Conservation (phyloP, 2,329 filamentous ascomycete species). For the Polychaeton citri region DNA sequence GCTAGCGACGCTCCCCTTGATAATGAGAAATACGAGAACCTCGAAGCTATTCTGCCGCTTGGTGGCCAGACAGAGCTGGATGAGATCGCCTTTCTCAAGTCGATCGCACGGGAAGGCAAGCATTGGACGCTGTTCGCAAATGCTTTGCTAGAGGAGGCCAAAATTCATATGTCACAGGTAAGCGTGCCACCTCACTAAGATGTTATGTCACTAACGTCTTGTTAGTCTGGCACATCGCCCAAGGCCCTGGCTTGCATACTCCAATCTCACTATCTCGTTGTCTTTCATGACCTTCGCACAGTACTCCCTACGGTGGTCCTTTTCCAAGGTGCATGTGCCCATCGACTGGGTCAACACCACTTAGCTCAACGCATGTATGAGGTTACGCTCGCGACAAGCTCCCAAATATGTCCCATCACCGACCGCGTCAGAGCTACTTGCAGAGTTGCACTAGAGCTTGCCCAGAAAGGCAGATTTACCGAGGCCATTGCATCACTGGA, state of each 20-base stretch:
- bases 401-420: constrained; percentile 45
- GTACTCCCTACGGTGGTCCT: constrained; percentile 64
- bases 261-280: constrained; percentile 69
- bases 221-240: constrained; percentile 17
- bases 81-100: constrained; percentile 68
- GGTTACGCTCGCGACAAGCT: neutral
- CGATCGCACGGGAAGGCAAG: constrained; percentile 71
- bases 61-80: constrained; percentile 47
- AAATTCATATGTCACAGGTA: constrained; percentile 61
- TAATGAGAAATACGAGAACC: constrained; percentile 5
- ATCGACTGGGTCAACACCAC: neutral
- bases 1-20: constrained; percentile 3
- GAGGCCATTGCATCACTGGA: constrained; percentile 51
- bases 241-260: constrained; percentile 62
- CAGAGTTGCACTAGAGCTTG: constrained; percentile 53
- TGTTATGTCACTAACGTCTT: neutral
- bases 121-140: constrained; percentile 79
- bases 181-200: constrained; percentile 29
- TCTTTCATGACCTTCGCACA: constrained; percentile 60
- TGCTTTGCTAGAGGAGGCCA: constrained; percentile 73
- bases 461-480: constrained; percentile 56
- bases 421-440: constrained; percentile 66
- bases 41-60: constrained; percentile 5
- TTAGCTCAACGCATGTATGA: neutral
- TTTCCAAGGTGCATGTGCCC: constrained; percentile 41